Conservation (phyloP, 768 basidiomycete genomes). For the Tricholomella constricta region DNA sequence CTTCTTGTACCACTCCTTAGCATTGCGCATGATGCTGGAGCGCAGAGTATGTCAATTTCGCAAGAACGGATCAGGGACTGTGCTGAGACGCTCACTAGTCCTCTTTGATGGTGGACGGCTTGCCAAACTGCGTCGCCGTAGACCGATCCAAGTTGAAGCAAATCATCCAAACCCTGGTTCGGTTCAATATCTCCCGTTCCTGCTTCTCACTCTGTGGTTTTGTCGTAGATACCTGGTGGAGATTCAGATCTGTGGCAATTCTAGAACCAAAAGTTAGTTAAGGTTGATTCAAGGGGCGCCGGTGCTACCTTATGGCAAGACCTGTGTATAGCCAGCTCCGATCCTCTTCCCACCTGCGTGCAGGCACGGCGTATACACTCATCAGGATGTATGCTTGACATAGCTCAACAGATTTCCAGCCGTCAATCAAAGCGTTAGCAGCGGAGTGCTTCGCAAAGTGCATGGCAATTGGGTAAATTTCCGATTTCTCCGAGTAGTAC, state of each 20-base stretch:
- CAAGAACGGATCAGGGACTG: neutral
- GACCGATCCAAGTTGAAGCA: slow-evolving; percentile 90
- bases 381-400: slow-evolving; percentile 91
- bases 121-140: slow-evolving; percentile 86
- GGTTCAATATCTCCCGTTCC: slow-evolving; percentile 83
- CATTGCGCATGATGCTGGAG: slow-evolving; percentile 64
- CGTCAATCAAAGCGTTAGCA: slow-evolving; percentile 77
- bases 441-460: slow-evolving; percentile 85
- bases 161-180: slow-evolving; percentile 86
- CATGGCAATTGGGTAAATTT: slow-evolving; percentile 87
- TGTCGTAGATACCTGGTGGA: slow-evolving; percentile 65
- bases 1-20: slow-evolving; percentile 74
- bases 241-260: slow-evolving; percentile 87
- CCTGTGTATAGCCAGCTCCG: slow-evolving; percentile 89
- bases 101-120: slow-evolving; percentile 86
- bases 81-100: slow-evolving; percentile 57
- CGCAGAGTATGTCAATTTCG: neutral
- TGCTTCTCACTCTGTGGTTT: slow-evolving; percentile 73
- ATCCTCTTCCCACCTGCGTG: slow-evolving; percentile 87
- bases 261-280: slow-evolving; percentile 32
- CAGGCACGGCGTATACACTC: slow-evolving; percentile 80
- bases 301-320: slow-evolving; percentile 69
- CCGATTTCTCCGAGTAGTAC: slow-evolving; percentile 76
- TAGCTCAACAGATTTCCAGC: slow-evolving; percentile 85
- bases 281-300: neutral